phyloP scores from a whole-genome alignment of 2,329 filamentous ascomycete genomes.

The Ascochyta lentis region DNA sequence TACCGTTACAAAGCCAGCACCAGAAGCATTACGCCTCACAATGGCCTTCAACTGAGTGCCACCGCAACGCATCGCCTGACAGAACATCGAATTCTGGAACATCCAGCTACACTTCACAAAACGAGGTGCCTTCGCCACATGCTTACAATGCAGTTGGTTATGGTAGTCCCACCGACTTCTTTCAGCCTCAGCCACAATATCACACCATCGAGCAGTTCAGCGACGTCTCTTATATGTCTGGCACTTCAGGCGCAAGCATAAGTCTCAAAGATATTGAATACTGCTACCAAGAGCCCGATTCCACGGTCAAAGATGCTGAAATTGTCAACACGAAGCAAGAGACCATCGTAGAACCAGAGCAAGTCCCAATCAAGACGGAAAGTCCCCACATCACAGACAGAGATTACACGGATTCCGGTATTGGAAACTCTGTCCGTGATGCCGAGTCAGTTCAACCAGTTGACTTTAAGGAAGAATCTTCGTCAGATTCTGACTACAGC shows the following conservation, averaged over 20 bases:
- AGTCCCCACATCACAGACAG: constrained; percentile 16
- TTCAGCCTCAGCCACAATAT: constrained; percentile 28
- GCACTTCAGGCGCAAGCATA: constrained; percentile 29
- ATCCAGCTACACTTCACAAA: constrained; percentile 41
- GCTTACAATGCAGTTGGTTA: constrained; percentile 25
- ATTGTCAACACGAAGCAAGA: constrained; percentile 33
- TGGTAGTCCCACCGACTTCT: constrained; percentile 28
- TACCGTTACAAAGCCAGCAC: constrained; percentile 26
- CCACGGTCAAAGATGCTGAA: constrained; percentile 34
- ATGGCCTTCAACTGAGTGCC: constrained; percentile 30
- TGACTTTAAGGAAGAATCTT: constrained; percentile 35
- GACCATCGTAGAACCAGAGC: constrained; percentile 17
- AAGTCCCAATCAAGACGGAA: constrained; percentile 26
- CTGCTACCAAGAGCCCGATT: constrained; percentile 35
- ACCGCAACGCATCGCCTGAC: constrained; percentile 44
- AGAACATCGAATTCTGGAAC: constrained; percentile 40
- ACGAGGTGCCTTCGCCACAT: constrained; percentile 39
- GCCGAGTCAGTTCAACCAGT: constrained; percentile 48
- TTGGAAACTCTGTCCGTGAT: constrained; percentile 39
- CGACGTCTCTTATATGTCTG: constrained; percentile 20
- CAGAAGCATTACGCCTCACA: constrained; percentile 26
- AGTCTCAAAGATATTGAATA: constrained; percentile 44
- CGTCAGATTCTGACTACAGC: constrained; percentile 47
- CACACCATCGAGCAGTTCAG: constrained; percentile 24
- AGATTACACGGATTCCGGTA: constrained; percentile 35